Evolutionary conservation across 805 yeast genomes (phyloP).

Genomic region (Barnettozyma botsteinii): DNA sequence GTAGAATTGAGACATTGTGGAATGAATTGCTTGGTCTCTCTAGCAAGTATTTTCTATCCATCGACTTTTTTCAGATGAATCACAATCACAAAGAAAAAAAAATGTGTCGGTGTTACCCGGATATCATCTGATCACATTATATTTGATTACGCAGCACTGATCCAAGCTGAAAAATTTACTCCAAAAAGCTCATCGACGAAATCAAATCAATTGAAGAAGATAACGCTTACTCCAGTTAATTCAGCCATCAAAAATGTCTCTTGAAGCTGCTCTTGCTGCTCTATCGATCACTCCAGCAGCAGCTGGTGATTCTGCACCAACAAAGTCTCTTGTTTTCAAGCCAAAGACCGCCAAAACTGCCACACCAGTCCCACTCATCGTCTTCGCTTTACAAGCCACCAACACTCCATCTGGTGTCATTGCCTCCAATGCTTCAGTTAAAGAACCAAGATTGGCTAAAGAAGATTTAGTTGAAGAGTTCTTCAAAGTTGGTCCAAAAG

Average conservation of each 20-base stretch:
- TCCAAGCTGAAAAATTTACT: not conserved
- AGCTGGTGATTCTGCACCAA: slow-evolving; percentile 44
- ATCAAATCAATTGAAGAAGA: not conserved
- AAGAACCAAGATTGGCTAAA: slow-evolving; percentile 85
- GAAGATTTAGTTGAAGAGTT: slow-evolving; percentile 69
- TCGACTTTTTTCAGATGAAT: not conserved
- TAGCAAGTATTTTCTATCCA: no score
- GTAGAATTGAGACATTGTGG: slow-evolving; percentile 39
- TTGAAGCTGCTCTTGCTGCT: slow-evolving; percentile 62
- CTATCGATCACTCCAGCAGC: slow-evolving; percentile 54
- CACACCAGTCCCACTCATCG: slow-evolving; percentile 71
- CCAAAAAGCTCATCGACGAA: slow-evolving; percentile 1
- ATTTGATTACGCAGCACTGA: not conserved
- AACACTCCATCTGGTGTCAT: slow-evolving; percentile 60
- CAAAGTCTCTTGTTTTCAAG: slow-evolving; percentile 80
- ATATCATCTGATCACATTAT: not conserved
- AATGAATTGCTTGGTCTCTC: no score
- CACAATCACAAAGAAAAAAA: no score
- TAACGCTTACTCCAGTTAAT: not conserved
- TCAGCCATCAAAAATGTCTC: slow-evolving; percentile 40
- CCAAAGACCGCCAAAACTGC: slow-evolving; percentile 87
- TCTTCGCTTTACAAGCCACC: slow-evolving; percentile 68
- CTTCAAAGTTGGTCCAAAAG: slow-evolving; percentile 52
- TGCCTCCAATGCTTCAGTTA: slow-evolving; percentile 62
- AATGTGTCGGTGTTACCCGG: not conserved